phyloP scores from a whole-genome alignment of 1,139 yeast genomes.

The Blastobotrys aristatus region DNA sequence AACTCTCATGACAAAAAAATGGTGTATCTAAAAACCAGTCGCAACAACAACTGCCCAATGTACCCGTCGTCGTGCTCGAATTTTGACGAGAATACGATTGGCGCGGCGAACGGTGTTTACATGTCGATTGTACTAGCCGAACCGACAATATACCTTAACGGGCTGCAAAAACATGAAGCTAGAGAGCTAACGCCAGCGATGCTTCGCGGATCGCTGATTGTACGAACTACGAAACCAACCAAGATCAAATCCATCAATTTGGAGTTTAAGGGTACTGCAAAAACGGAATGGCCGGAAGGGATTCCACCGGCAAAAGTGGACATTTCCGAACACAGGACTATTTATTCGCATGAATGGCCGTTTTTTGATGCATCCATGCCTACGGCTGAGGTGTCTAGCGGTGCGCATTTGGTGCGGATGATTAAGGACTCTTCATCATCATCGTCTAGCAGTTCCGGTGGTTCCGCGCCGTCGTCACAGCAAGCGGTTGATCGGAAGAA shows the following conservation, averaged over 20 bases:
- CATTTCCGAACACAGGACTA: conserved; percentile 56
- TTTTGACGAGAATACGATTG: conserved; percentile 3
- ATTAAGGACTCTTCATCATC: too few relatives aligned
- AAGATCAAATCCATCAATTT: conserved; percentile 67
- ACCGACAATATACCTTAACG: conserved; percentile 73
- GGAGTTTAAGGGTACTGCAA: conserved; percentile 62
- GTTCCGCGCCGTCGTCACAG: background rate
- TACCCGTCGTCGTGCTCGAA: conserved; percentile 4
- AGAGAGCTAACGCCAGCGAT: conserved; percentile 72
- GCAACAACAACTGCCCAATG: conserved; percentile 10
- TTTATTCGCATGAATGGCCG: conserved; percentile 87
- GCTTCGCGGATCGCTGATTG: conserved; percentile 72
- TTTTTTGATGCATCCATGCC: conserved; percentile 52
- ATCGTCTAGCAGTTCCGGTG: conserved; percentile 8
- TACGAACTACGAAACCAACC: conserved; percentile 68
- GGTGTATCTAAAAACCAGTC: conserved; percentile 10
- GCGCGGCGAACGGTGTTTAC: conserved; percentile 8
- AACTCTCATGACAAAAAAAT: background rate
- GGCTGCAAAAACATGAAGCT: conserved; percentile 65
- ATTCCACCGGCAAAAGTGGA: conserved; percentile 82
- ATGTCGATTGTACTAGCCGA: conserved; percentile 52
- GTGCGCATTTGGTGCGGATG: conserved; percentile 57
- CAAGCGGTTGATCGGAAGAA: conserved; percentile 5
- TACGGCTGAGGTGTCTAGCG: conserved; percentile 37
- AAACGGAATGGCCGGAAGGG: conserved; percentile 99